These are phyloP conservation scores for Ilex asprella DNA, from an alignment of 257 asterid species.

Conservation along the genomic window DNA sequence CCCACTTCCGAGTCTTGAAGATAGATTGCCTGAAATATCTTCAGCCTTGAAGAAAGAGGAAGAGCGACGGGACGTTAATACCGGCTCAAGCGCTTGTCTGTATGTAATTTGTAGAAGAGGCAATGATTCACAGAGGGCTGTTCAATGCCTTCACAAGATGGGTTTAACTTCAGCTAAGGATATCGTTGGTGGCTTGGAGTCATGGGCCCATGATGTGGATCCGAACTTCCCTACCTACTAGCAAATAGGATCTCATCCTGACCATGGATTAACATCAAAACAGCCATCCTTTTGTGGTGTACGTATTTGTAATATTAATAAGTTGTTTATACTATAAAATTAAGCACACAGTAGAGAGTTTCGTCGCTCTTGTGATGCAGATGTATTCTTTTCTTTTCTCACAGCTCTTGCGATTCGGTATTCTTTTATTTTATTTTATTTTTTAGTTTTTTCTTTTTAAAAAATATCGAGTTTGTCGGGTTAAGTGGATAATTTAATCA, in stretches of 20 bases:
- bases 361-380: neutral
- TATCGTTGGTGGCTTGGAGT: slow-evolving; percentile 64
- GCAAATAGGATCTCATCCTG: too few relatives aligned
- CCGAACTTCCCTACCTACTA: slow-evolving; percentile 64
- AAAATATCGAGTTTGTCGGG: too few relatives aligned
- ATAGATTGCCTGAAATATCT: slow-evolving; percentile 51
- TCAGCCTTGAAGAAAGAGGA: slow-evolving; percentile 33
- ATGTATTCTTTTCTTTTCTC: neutral
- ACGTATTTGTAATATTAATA: neutral
- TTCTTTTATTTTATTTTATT: too few relatives aligned
- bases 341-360: neutral
- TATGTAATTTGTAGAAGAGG: slow-evolving; percentile 89
- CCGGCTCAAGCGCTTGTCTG: slow-evolving; percentile 30
- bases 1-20: slow-evolving; percentile 47
- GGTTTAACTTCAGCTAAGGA: slow-evolving; percentile 50
- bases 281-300: neutral
- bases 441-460: too few relatives aligned
- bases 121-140: slow-evolving; percentile 92
- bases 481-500: too few relatives aligned
- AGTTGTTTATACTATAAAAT: neutral
- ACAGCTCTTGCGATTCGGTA: neutral
- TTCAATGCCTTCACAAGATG: slow-evolving; percentile 52
- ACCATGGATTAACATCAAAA: neutral
- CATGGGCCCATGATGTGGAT: slow-evolving; percentile 64
- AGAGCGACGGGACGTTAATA: slow-evolving; percentile 17